Evolutionary conservation across 306 rosid species (phyloP).

Genomic region (Datisca glomerata): DNA sequence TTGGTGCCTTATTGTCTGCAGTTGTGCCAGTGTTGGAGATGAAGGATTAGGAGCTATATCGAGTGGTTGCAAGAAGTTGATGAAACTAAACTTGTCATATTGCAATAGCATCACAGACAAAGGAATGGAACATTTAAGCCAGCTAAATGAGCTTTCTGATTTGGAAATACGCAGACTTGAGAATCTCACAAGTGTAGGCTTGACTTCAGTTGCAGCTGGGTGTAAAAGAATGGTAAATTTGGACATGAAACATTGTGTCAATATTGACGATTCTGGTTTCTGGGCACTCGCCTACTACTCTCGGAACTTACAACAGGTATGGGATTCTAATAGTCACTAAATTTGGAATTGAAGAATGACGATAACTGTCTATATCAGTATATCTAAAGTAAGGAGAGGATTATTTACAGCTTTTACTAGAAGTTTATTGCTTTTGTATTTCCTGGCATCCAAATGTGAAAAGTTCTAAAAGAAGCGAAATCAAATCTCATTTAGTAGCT

Average conservation of each 20-base stretch:
- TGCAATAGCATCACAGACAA: conserved; percentile 43
- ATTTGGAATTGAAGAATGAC: not conserved
- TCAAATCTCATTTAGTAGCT: too few relatives aligned
- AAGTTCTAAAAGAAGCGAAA: too few relatives aligned
- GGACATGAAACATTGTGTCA: conserved; percentile 48
- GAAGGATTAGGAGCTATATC: conserved; percentile 43
- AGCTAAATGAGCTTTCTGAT: conserved; percentile 30
- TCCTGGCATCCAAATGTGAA: too few relatives aligned
- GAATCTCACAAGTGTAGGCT: conserved; percentile 39
- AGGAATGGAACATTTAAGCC: conserved; percentile 34
- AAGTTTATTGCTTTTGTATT: too few relatives aligned
- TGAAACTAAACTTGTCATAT: conserved; percentile 49
- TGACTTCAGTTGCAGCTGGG: conserved; percentile 31
- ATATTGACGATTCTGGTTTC: conserved; percentile 45
- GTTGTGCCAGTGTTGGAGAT: conserved; percentile 48
- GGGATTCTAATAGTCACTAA: conserved; percentile 1
- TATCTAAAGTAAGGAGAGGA: too few relatives aligned
- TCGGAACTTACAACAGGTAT: conserved; percentile 48
- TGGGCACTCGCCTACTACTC: conserved; percentile 44
- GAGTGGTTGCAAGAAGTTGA: conserved; percentile 40
- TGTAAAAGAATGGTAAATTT: conserved; percentile 49
- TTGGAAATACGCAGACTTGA: conserved; percentile 48
- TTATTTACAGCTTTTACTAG: too few relatives aligned
- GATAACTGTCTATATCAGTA: too few relatives aligned
- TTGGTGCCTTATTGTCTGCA: too few relatives aligned